Percentiles rank a stretch among this genome's conserved stretches.
Conservation (phyloP, 148 eudicot species). For the Suaeda aralocaspica region DNA sequence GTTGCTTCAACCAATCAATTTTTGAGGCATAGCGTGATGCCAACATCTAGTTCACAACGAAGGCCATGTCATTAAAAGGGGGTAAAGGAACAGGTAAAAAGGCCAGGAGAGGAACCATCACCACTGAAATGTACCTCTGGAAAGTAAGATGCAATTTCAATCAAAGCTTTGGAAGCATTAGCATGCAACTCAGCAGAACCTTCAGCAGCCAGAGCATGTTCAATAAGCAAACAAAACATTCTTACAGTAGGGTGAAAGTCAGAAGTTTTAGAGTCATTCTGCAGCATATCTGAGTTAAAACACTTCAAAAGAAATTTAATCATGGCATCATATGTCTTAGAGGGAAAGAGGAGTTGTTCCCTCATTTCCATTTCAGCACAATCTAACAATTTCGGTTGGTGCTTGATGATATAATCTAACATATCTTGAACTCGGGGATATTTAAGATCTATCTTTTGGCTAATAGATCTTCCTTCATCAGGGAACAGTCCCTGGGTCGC, state of each 20-base stretch:
- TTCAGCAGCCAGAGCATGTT: slow-evolving; percentile 91
- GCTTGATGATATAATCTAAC: slow-evolving; percentile 61
- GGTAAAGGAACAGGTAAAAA: slow-evolving; percentile 15
- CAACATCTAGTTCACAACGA: slow-evolving; percentile 45
- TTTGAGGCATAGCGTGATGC: slow-evolving; percentile 72
- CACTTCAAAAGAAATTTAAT: slow-evolving; percentile 78
- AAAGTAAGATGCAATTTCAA: slow-evolving; percentile 63
- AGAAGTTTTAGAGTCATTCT: slow-evolving; percentile 31
- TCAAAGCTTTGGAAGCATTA: slow-evolving; percentile 66
- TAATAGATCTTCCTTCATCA: slow-evolving; percentile 55
- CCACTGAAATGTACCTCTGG: slow-evolving; percentile 51
- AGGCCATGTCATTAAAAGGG: slow-evolving; percentile 19
- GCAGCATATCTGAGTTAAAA: slow-evolving; percentile 61
- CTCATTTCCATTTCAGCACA: slow-evolving; percentile 44
- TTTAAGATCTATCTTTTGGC: slow-evolving; percentile 35
- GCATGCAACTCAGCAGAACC: slow-evolving; percentile 92
- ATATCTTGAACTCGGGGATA: slow-evolving; percentile 73
- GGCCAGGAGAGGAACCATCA: not conserved
- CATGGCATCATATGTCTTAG: slow-evolving; percentile 71
- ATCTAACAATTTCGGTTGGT: slow-evolving; percentile 58
- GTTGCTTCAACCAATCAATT: slow-evolving; percentile 77
- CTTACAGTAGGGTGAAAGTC: slow-evolving; percentile 50
- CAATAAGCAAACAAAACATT: slow-evolving; percentile 61
- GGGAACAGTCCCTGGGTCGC: slow-evolving; percentile 77
- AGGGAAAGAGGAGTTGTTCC: slow-evolving; percentile 68